phyloP scores from a whole-genome alignment of 2,329 filamentous ascomycete species.

The Blastomyces silverae region DNA sequence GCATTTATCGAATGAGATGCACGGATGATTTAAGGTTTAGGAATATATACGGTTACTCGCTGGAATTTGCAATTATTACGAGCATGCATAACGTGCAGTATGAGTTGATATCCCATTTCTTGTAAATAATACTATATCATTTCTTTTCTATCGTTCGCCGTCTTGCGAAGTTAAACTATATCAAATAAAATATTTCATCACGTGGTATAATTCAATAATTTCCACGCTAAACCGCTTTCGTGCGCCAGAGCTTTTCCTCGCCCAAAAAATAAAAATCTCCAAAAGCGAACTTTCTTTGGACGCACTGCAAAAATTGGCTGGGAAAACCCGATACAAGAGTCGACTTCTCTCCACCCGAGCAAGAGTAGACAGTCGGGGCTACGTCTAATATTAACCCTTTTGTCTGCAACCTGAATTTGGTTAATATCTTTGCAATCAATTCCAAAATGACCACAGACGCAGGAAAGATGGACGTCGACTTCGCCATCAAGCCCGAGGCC shows the following conservation, averaged over 20 bases:
- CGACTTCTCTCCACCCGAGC: too few species aligned
- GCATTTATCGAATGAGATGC: not conserved
- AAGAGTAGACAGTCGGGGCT: not conserved
- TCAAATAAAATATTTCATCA: not conserved
- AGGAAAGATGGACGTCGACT: conserved; percentile 59
- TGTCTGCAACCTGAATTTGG: not conserved
- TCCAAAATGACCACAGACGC: conserved; percentile 41
- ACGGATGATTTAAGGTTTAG: not conserved
- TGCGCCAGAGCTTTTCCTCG: conserved; percentile 5
- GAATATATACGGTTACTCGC: not conserved
- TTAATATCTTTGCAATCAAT: not conserved
- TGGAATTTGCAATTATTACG: not conserved
- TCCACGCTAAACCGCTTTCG: conserved; percentile 9
- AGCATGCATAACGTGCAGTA: not conserved
- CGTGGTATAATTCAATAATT: not conserved
- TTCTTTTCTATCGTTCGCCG: too few species aligned
- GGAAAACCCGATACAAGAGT: too few species aligned
- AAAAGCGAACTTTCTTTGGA: not conserved
- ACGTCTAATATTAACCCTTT: not conserved
- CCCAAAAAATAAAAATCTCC: conserved; percentile 2
- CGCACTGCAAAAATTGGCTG: conserved; percentile 14
- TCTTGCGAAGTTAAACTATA: too few species aligned
- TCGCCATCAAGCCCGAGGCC: conserved; percentile 87
- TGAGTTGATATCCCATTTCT: not conserved
- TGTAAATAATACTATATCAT: not conserved